phyloP scores from a whole-genome alignment of 257 asterid species.

The Striga asiatica region DNA sequence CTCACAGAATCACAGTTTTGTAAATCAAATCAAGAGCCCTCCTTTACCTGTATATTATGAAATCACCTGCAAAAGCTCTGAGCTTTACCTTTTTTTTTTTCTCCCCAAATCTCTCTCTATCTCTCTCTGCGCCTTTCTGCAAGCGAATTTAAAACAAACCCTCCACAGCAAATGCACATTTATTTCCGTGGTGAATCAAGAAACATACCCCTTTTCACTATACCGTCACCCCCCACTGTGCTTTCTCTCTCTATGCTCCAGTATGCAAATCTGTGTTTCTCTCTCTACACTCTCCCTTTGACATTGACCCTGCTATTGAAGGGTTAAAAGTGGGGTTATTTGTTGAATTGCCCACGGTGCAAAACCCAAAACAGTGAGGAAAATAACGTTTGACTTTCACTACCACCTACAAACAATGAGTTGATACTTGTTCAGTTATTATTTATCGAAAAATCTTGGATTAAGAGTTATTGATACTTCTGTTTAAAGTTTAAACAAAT shows the following conservation, averaged over 20 bases:
- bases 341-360: conserved; percentile 16
- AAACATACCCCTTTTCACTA: conserved; percentile 33
- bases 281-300: conserved; percentile 16
- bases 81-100: conserved; percentile 7
- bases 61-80: conserved; percentile 28
- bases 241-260: conserved; percentile 10
- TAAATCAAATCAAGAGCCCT: conserved; percentile 19
- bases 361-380: conserved; percentile 10
- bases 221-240: conserved; percentile 30
- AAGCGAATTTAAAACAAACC: conserved; percentile 37
- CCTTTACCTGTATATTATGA: conserved; percentile 16
- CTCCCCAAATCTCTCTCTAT: conserved; percentile 5
- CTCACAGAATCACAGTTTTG: conserved; percentile 21
- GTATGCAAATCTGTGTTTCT: conserved; percentile 3
- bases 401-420: conserved; percentile 9
- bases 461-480: conserved; percentile 16
- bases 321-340: conserved; percentile 22
- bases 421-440: conserved; percentile 13
- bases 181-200: conserved; percentile 47
- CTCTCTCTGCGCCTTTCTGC: conserved; percentile 23
- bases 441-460: conserved; percentile 6
- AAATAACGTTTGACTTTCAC: conserved; percentile 57
- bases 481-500: conserved; percentile 15
- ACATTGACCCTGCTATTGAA: conserved; percentile 27
- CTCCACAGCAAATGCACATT: conserved; percentile 59